phyloP scores from a whole-genome alignment of 1,284 basidiomycete genomes.

The Puccinia coronata region DNA sequence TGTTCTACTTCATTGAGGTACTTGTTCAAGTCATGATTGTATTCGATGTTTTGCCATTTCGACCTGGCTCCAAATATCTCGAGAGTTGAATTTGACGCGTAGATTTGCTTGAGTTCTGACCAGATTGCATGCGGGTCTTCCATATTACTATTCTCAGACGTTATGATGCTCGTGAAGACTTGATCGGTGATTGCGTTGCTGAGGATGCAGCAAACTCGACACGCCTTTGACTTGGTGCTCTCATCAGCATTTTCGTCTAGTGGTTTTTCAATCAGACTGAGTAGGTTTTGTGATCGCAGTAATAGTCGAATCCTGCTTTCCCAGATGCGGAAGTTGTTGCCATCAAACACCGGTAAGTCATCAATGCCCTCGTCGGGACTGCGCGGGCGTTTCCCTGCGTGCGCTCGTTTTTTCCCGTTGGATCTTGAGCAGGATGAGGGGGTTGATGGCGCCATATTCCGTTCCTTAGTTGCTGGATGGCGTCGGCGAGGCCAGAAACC shows the following conservation, averaged over 20 bases:
- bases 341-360: neutral
- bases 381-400: too few relatives aligned
- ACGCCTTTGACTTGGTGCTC: neutral
- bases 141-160: neutral
- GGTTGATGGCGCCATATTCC: too few relatives aligned
- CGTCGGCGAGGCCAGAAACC: too few relatives aligned
- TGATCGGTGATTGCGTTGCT: neutral
- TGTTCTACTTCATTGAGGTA: neutral
- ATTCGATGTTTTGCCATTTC: neutral
- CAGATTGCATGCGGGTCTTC: neutral
- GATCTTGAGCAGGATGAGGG: too few relatives aligned
- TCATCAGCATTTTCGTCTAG: neutral
- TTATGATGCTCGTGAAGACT: neutral
- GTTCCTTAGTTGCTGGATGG: too few relatives aligned
- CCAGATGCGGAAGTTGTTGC: neutral
- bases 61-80: neutral
- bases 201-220: neutral
- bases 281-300: neutral
- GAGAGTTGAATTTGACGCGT: neutral
- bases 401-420: too few relatives aligned
- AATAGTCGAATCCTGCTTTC: neutral
- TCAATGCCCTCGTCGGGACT: neutral
- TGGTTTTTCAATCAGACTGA: neutral
- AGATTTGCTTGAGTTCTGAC: neutral
- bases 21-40: neutral